Evolutionary conservation across 2,329 filamentous ascomycete species (phyloP).

Genomic region (Bipolaris bicolor): DNA sequence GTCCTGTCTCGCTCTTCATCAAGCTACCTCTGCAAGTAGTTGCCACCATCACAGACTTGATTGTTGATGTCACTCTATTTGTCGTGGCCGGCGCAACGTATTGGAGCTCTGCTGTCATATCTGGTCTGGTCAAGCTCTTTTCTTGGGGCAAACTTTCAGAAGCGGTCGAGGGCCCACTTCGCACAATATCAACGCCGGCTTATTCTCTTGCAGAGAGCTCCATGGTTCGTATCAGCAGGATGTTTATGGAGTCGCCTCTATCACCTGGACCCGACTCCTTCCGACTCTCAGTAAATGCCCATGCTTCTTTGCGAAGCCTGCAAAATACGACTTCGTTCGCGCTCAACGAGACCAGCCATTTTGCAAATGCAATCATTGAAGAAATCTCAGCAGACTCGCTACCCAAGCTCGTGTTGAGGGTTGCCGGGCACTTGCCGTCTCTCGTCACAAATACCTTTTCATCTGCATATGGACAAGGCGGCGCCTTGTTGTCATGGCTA

Average conservation of each 20-base stretch:
- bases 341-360: conserved; percentile 39
- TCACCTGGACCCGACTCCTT: conserved; percentile 42
- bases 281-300: conserved; percentile 47
- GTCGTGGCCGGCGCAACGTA: conserved; percentile 61
- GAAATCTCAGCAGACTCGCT: conserved; percentile 33
- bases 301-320: conserved; percentile 46
- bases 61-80: conserved; percentile 77
- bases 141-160: conserved; percentile 28
- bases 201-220: conserved; percentile 45
- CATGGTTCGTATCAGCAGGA: conserved; percentile 43
- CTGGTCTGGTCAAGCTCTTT: conserved; percentile 27
- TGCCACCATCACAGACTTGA: conserved; percentile 75
- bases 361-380: conserved; percentile 32
- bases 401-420: conserved; percentile 20
- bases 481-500: conserved; percentile 31
- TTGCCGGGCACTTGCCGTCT: conserved; percentile 25
- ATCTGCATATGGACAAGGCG: conserved; percentile 18
- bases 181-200: conserved; percentile 36
- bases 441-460: conserved; percentile 11
- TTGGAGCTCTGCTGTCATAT: conserved; percentile 41
- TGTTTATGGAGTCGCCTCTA: conserved; percentile 35
- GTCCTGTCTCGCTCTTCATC: conserved; percentile 70
- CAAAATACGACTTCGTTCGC: conserved; percentile 46
- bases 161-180: conserved; percentile 26
- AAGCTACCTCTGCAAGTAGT: conserved; percentile 74